Percentiles rank a stretch among this genome's conserved stretches.
Evolutionary conservation across 257 asterid genomes (phyloP).

Genomic region (Penstemon eatonii): DNA sequence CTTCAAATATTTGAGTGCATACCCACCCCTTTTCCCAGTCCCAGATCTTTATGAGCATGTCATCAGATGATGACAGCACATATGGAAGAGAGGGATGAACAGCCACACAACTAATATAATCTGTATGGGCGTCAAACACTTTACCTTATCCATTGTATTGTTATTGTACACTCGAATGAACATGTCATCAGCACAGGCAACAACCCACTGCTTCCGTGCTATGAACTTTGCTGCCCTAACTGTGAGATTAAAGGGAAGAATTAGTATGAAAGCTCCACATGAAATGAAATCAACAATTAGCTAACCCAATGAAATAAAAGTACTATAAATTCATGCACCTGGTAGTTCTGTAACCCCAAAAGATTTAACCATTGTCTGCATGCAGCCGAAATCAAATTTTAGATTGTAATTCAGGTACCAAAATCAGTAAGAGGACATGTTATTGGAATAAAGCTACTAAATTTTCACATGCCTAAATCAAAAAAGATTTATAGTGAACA

Average conservation of each 20-base stretch:
- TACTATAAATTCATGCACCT: slow-evolving; percentile 53
- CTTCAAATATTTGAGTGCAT: slow-evolving; percentile 97
- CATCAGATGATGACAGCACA: slow-evolving; percentile 96
- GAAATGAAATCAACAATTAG: slow-evolving; percentile 11
- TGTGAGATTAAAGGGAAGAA: slow-evolving; percentile 40
- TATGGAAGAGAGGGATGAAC: slow-evolving; percentile 97
- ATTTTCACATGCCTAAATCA: slow-evolving; percentile 7
- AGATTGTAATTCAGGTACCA: slow-evolving; percentile 19
- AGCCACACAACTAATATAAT: slow-evolving; percentile 96
- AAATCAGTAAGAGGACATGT: background rate
- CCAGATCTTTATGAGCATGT: slow-evolving; percentile 99
- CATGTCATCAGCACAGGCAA: slow-evolving; percentile 99
- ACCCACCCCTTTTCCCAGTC: slow-evolving; percentile 99
- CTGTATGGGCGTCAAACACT: slow-evolving; percentile 97
- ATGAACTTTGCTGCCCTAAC: slow-evolving; percentile 96
- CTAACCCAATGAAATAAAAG: slow-evolving; percentile 20
- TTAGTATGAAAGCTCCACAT: slow-evolving; percentile 26
- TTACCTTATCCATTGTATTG: slow-evolving; percentile 96
- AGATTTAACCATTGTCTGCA: slow-evolving; percentile 90
- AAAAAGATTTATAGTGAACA: slow-evolving; percentile 17
- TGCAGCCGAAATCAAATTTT: slow-evolving; percentile 26
- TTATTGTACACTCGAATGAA: slow-evolving; percentile 90
- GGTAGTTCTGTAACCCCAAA: slow-evolving; percentile 94
- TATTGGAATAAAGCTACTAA: background rate
- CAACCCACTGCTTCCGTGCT: slow-evolving; percentile 98